Conservation (phyloP, 805 yeast species). For the Yamadazyma paraphyllophila region DNA sequence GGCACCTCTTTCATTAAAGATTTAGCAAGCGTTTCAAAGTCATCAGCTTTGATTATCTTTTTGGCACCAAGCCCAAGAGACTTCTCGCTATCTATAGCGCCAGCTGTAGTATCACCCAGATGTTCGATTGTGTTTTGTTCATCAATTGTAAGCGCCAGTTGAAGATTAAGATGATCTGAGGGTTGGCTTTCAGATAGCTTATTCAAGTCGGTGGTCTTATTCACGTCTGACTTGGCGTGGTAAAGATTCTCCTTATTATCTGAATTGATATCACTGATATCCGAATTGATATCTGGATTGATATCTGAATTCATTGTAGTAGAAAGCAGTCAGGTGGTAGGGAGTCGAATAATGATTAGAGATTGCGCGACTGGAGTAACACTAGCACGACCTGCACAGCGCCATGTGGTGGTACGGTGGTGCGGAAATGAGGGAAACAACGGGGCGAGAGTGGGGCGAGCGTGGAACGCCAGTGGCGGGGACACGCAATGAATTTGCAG, state of each 20-base stretch:
- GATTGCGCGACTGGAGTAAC: background rate
- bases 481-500: background rate
- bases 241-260: constrained; percentile 16
- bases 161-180: no score
- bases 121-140: no score
- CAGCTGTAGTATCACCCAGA: background rate
- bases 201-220: no score
- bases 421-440: background rate
- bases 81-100: background rate
- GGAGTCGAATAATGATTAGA: background rate
- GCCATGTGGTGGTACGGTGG: background rate
- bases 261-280: background rate
- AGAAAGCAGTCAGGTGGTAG: background rate
- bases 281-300: constrained; percentile 1
- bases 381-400: no score
- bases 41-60: constrained; percentile 22
- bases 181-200: no score
- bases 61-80: background rate
- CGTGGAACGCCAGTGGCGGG: background rate
- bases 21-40: constrained; percentile 26
- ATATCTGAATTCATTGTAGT: constrained; percentile 12
- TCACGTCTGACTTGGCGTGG: background rate
- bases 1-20: constrained; percentile 36
- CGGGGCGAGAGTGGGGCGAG: background rate
- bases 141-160: no score